Conservation (phyloP, 2,329 filamentous ascomycete species). For the Chaetomiaceae sp. region DNA sequence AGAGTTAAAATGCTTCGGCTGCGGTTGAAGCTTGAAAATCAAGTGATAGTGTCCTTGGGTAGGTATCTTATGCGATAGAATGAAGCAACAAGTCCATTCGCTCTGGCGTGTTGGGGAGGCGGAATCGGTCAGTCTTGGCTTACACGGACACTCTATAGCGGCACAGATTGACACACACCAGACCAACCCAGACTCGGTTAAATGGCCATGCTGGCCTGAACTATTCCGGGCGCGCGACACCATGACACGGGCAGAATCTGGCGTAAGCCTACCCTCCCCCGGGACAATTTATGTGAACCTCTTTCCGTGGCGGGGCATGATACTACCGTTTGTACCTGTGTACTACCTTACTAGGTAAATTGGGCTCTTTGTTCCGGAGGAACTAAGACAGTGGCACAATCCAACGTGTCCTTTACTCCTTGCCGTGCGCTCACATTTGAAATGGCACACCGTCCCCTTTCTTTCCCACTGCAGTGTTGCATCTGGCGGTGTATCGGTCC, state of each 20-base stretch:
- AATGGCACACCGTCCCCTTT: not conserved
- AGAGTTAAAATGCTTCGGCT: no score
- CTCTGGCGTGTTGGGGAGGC: no score
- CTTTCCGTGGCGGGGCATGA: not conserved
- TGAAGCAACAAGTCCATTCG: no score
- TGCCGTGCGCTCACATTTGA: not conserved
- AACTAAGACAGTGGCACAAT: not conserved
- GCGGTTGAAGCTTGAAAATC: no score
- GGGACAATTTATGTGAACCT: not conserved
- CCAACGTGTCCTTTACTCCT: slow-evolving; percentile 2
- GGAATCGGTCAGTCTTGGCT: no score
- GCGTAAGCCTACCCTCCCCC: not conserved
- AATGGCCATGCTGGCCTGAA: slow-evolving; percentile 6
- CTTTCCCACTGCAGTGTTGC: not conserved
- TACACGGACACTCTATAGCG: no score
- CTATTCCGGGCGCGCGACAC: not conserved
- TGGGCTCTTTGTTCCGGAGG: no score
- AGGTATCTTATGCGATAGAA: no score
- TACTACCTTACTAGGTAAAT: no score
- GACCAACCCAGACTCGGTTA: slow-evolving; percentile 1
- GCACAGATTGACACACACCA: not conserved
- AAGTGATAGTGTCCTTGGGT: no score
- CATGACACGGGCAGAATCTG: not conserved
- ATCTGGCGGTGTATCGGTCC: slow-evolving; percentile 10
- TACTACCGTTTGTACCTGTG: no score